A percentile compares a stretch with the other conserved stretches of the same genome.
Evolutionary conservation across 345 rosid species (phyloP).

Genomic region (Salix caprea): DNA sequence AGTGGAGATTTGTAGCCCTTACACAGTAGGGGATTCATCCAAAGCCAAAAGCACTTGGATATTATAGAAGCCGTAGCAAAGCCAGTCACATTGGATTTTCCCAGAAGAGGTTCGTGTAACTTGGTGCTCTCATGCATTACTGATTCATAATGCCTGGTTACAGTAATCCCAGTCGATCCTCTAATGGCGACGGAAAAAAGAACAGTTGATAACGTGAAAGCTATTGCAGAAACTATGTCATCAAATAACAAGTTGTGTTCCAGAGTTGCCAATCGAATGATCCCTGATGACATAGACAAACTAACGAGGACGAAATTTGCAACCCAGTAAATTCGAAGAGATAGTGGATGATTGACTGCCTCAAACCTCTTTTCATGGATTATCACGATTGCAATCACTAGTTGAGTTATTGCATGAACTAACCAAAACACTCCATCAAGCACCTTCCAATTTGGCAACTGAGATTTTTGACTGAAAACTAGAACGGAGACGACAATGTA

Average conservation of each 20-base stretch:
- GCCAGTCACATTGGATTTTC: slow-evolving; percentile 42
- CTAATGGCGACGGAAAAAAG: slow-evolving; percentile 48
- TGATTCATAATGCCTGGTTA: slow-evolving; percentile 26
- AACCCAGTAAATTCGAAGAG: slow-evolving; percentile 66
- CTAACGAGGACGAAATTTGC: slow-evolving; percentile 37
- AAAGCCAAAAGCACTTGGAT: slow-evolving; percentile 75
- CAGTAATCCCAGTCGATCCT: slow-evolving; percentile 65
- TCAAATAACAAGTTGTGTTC: slow-evolving; percentile 39
- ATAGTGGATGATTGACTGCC: slow-evolving; percentile 51
- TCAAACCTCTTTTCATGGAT: slow-evolving; percentile 67
- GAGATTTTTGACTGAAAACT: slow-evolving; percentile 35
- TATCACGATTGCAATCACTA: slow-evolving; percentile 51
- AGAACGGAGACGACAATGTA: slow-evolving; percentile 44
- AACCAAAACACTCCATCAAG: slow-evolving; percentile 58
- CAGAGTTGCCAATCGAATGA: slow-evolving; percentile 37
- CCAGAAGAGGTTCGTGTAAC: slow-evolving; percentile 34
- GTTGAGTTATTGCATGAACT: slow-evolving; percentile 67
- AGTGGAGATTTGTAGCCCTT: slow-evolving; percentile 81
- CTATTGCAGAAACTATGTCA: slow-evolving; percentile 49
- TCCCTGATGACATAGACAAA: slow-evolving; percentile 53
- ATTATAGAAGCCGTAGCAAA: slow-evolving; percentile 68
- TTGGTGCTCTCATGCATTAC: slow-evolving; percentile 27
- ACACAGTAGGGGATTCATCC: slow-evolving; percentile 82
- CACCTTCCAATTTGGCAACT: slow-evolving; percentile 34
- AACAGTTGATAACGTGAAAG: slow-evolving; percentile 51